phyloP scores from a whole-genome alignment of 768 basidiomycete species.

The Lactarius vividus region DNA sequence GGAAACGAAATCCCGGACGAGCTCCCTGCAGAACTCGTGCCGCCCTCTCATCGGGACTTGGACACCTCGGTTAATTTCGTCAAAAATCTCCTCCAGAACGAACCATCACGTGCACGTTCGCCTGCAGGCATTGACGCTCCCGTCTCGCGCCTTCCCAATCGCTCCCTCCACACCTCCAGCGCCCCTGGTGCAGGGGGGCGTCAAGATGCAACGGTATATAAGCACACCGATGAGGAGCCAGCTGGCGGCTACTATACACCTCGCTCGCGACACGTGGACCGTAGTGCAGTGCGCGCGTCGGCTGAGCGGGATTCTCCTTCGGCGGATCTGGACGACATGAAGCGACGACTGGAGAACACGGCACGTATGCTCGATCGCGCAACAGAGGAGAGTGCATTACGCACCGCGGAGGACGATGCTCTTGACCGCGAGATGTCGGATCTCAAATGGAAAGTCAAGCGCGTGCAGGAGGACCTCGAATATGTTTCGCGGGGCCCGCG shows the following conservation, averaged over 20 bases:
- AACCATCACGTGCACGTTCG: conserved; percentile 66
- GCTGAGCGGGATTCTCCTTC: conserved; percentile 61
- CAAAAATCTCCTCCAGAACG: conserved; percentile 83
- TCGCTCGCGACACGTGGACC: conserved; percentile 79
- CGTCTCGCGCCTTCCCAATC: conserved; percentile 61
- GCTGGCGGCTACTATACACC: conserved; percentile 74
- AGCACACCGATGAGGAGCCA: conserved; percentile 63
- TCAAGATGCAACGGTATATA: conserved; percentile 91
- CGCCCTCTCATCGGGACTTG: conserved; percentile 88
- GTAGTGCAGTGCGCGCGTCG: conserved; percentile 72
- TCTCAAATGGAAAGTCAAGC: conserved; percentile 76
- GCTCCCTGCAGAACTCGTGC: conserved; percentile 86
- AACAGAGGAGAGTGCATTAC: conserved; percentile 56
- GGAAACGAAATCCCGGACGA: conserved; percentile 86
- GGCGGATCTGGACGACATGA: conserved; percentile 80
- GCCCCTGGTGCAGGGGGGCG: conserved; percentile 56
- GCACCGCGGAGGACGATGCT: conserved; percentile 80
- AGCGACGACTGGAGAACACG: conserved; percentile 75
- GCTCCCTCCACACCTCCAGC: conserved; percentile 62
- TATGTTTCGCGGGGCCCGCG: conserved; percentile 76
- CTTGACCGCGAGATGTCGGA: conserved; percentile 90
- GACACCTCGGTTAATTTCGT: conserved; percentile 87
- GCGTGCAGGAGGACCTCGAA: conserved; percentile 90
- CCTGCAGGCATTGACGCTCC: conserved; percentile 52
- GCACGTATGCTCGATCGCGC: conserved; percentile 76